Percentiles rank a stretch among this genome's conserved stretches.
These are phyloP conservation scores for Penicillium argentinense DNA, from an alignment of 495 filamentous ascomycete species.

Conservation along the genomic window DNA sequence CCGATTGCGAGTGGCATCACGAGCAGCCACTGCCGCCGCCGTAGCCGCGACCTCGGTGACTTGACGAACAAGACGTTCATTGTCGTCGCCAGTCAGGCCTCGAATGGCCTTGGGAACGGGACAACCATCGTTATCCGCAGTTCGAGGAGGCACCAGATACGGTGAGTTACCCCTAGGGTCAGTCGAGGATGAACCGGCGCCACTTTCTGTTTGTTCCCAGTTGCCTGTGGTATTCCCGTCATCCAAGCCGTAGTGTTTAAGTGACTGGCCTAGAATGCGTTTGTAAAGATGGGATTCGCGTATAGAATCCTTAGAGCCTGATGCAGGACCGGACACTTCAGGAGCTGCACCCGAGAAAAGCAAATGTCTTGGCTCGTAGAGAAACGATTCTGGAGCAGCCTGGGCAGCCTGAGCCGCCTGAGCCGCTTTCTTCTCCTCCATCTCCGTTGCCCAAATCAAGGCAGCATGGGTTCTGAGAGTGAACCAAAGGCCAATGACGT, in stretches of 20 bases:
- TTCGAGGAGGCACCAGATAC: conserved; percentile 67
- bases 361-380: conserved; percentile 42
- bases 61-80: conserved; percentile 73
- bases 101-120: conserved; percentile 46
- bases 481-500: conserved; percentile 93
- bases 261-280: conserved; percentile 84
- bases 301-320: conserved; percentile 46
- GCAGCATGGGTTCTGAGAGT: conserved; percentile 95
- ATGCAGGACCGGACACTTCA: conserved; percentile 25
- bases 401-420: conserved; percentile 2
- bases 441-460: conserved; percentile 89
- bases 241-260: conserved; percentile 72
- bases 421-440: conserved; percentile 75
- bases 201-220: conserved; percentile 36
- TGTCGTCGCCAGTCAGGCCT: conserved; percentile 71
- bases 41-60: conserved; percentile 92
- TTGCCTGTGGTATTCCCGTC: conserved; percentile 44
- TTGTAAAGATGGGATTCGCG: conserved; percentile 90
- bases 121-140: conserved; percentile 15
- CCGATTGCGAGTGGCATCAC: conserved; percentile 63
- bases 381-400: conserved; percentile 33
- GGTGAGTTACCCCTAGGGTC: conserved; percentile 44
- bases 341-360: conserved; percentile 31
- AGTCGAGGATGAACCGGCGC: conserved; percentile 1
- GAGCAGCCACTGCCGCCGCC: conserved; percentile 82